These are phyloP conservation scores for Asterella californica DNA, from an alignment of 225 moss, liverwort and hornwort genomes.

Conservation along the genomic window DNA sequence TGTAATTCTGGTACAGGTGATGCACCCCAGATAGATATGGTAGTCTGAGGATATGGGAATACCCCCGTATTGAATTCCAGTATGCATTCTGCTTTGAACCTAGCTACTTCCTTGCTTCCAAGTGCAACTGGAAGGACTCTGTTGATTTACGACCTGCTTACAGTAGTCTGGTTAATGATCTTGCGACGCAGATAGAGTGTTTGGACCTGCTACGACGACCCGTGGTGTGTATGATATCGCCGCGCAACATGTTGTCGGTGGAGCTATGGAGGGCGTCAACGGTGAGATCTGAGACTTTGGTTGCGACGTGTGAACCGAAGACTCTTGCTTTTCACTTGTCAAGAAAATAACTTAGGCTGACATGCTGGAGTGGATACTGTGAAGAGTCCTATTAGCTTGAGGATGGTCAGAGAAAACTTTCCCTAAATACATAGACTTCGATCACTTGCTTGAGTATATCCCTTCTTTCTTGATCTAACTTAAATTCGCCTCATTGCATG, in stretches of 20 bases:
- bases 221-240: slow-evolving; percentile 92
- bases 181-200: slow-evolving; percentile 75
- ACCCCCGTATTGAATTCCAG: neutral
- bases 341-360: neutral
- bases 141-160: neutral
- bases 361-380: neutral
- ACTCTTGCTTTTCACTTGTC: neutral
- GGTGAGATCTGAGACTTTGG: slow-evolving; percentile 52
- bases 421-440: neutral
- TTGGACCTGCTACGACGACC: slow-evolving; percentile 96
- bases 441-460: neutral
- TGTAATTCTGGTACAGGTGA: neutral
- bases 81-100: neutral
- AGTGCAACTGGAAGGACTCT: no score
- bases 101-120: neutral
- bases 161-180: neutral
- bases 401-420: neutral
- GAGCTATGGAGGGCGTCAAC: slow-evolving; percentile 99
- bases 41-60: neutral
- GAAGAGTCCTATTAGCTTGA: neutral
- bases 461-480: neutral
- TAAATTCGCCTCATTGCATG: neutral
- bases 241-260: slow-evolving; percentile 90
- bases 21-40: neutral
- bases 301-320: neutral